Evolutionary conservation across 2,329 filamentous ascomycete species (phyloP), one percentile per base, ranked within the genome.

Genomic region (Westerdykella sp.): DNA sequence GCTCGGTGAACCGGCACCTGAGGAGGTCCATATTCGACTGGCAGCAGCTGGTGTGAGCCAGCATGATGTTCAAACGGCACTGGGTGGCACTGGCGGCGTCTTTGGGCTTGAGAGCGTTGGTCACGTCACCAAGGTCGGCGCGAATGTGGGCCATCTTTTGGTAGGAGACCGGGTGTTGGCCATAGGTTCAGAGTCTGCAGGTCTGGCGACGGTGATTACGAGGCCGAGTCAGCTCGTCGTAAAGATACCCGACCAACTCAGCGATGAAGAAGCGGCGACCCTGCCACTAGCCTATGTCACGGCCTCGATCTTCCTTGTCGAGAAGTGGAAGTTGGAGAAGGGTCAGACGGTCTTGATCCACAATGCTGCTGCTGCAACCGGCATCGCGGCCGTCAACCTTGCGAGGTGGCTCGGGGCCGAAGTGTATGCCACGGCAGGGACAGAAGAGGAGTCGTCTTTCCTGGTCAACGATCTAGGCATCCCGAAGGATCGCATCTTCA

Each of bases 351-450:
- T 49, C 13, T 30, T 49, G 3, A 44, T 49, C 22, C 44, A 49
- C 40, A 32, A 18, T 12, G 62, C 53, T 3, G 53, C 55, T 10
- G 61, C 60, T 9, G 61, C 53, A 23, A 51, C 66, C 22, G 63
- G 63, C 5, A 58, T 64, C 34, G 58, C 56, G 11, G 55, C 54
- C 13, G 59, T 66, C 23, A 43, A 54, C 15, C 31, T 63, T 3
- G 55, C 55, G 1, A 28, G 52, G 25, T 41, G 45, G 35, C 40
- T 59, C n/a, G 58, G 56, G 3, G 58, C 55, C 13, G 13, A 37
- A 18, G 16, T 37, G n/a, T 37, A 14, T 21, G 12, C 13, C n/a
- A 37, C 35, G 35, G 35, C 18, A 18, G 15, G n/a, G 9, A 56
- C 43, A 15, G 34, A 37, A 12, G 54, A 50, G 21, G 64, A 65